Evolutionary conservation across 108 stramenopile species (phyloP).

Genomic region (Pseudonitzschia multiseries): DNA sequence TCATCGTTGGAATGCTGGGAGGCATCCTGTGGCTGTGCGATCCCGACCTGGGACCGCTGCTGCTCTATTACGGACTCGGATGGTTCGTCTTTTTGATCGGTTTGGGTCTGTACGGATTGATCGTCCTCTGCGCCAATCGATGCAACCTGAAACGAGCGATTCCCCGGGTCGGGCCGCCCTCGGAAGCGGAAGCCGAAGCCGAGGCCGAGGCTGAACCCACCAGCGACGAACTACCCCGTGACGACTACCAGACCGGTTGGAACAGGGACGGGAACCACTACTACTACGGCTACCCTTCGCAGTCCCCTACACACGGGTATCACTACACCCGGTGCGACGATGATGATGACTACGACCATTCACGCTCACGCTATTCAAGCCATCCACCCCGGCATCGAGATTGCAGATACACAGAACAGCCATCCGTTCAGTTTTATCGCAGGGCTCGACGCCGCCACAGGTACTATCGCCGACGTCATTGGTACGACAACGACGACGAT

Average conservation of each 20-base stretch:
- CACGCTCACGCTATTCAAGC: not conserved
- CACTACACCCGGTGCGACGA: not conserved
- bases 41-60: not conserved
- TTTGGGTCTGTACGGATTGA: slow-evolving; percentile 18
- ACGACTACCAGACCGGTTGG: too few relatives aligned
- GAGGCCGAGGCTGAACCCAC: not conserved
- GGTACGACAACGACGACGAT: slow-evolving; percentile 2
- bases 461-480: not conserved
- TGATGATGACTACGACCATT: not conserved
- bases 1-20: slow-evolving; percentile 14
- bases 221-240: not conserved
- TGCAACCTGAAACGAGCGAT: slow-evolving; percentile 21
- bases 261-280: not conserved
- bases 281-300: too few relatives aligned
- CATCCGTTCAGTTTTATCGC: slow-evolving; percentile 5
- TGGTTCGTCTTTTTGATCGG: slow-evolving; percentile 20
- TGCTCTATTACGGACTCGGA: slow-evolving; percentile 16
- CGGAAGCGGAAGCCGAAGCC: slow-evolving; percentile 3
- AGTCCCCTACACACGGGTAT: too few relatives aligned
- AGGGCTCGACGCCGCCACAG: slow-evolving; percentile 11
- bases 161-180: slow-evolving; percentile 14
- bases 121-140: slow-evolving; percentile 13
- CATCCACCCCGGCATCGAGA: not conserved
- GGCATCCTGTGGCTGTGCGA: not conserved
- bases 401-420: not conserved